phyloP scores from a whole-genome alignment of 345 rosid genomes.

The Kandelia obovata region DNA sequence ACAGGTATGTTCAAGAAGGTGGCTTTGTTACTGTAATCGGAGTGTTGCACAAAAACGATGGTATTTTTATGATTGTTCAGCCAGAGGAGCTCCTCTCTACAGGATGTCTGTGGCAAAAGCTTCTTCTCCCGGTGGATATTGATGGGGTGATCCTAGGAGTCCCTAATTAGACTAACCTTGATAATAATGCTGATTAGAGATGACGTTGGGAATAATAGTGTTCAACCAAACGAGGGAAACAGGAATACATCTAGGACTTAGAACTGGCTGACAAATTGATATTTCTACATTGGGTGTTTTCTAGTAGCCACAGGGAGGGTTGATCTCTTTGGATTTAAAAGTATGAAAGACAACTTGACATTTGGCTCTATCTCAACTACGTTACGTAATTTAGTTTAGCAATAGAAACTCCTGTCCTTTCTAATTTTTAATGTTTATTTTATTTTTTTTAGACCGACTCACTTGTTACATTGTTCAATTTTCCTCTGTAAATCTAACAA shows the following conservation, averaged over 20 bases:
- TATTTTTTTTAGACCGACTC: no score
- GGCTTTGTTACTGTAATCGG: constrained; percentile 43
- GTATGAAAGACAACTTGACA: no score
- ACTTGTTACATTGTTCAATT: no score
- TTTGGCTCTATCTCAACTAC: no score
- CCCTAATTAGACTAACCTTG: constrained; percentile 6
- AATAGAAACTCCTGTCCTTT: no score
- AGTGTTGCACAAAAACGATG: constrained; percentile 32
- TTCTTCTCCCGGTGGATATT: constrained; percentile 43
- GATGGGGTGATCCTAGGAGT: constrained; percentile 47
- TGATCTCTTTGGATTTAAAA: no score
- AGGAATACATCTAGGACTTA: not conserved
- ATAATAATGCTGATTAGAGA: not conserved
- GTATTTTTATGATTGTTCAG: constrained; percentile 37
- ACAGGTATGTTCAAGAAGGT: constrained; percentile 55
- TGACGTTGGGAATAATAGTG: constrained; percentile 17
- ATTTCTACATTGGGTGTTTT: not conserved
- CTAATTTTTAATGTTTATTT: no score
- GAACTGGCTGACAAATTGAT: constrained; percentile 1
- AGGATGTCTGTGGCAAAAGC: constrained; percentile 45
- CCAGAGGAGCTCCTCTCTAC: constrained; percentile 43
- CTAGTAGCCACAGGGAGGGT: no score
- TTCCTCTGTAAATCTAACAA: no score
- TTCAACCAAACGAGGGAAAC: constrained; percentile 3
- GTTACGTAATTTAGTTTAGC: no score